Base-by-base conservation (phyloP, 2,329 filamentous ascomycete genomes). In the Sporothrix schenckii region DNA sequence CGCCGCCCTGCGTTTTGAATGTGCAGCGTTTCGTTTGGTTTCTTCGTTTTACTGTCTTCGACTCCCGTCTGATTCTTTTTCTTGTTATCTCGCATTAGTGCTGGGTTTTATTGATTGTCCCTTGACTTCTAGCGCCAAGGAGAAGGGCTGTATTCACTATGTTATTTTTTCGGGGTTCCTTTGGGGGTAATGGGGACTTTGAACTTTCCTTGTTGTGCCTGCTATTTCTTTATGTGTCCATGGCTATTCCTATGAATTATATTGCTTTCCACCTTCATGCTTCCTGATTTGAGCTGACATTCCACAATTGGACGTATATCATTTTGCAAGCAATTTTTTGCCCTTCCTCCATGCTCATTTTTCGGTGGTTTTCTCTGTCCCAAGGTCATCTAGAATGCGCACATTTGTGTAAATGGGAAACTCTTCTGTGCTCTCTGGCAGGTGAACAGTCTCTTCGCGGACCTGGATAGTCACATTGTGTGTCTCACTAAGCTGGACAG, bases 391-490 rank as follows among this genome's bases (percentile, higher is more conserved):
- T 10, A 58, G 13, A 9, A 50, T 54, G 7, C 66, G 66, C 16
- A 44, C 52, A 16, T 58, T 58, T n/a, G 41, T 21, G 53, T 50
- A 58, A 9, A 49, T 24, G 3, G 66, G 66, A 60, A 58, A 58
- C 16, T 56, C 41, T 19, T 68, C 16, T 7, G 21, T 16, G 24
- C 39, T 56, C 19, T 27, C 14, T 41, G 52, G 39, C 11, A 5
- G 39, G 39, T 14, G 41, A 3, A 68, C 5, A 2, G 39, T 54
- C 14, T 68, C 52, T 14, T 49, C 52, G 4, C 66, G 41, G 21
- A 68, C 39, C 27, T 68, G 66, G n/a, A 68, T 11, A 21, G 52
- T 50, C 21, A 68, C 53, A 41, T 34, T 21, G 21, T 68, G 66
- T 11, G 34, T n/a, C 6, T 4, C 34, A 16, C 19, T 24, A 14